Base-by-base conservation (phyloP, 2,329 filamentous ascomycete genomes). In the Trichophyton mentagrophytes region DNA sequence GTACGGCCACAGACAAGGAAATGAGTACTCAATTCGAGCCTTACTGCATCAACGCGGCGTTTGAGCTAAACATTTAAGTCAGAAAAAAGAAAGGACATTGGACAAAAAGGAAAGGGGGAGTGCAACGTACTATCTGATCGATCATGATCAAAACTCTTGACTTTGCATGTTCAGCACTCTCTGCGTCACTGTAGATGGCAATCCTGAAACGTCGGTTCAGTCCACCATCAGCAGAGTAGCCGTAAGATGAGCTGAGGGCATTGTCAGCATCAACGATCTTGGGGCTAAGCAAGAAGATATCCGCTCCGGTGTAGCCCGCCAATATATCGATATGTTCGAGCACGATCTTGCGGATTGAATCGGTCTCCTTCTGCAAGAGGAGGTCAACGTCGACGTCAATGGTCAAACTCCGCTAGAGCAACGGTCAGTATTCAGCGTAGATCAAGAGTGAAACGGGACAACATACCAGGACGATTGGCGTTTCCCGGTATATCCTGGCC, bases 151-250 rank as follows among this genome's bases (percentile, higher is more conserved):
- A 78, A 46, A 96, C 86, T 66, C 93, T 85, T 17, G 92, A 96
- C 80, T 99, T 99, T 60, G 93, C 93, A 75, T 97, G 92, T 74
- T 99, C 93, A 30, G 90, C 88, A 66, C 90, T 96, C 76, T 97
- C 85, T 74, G 93, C 87, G 71, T 99, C 93, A 60, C 93, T 92
- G 69, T 93, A 99, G 65, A 99, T 95, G 67, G 90, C 88, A 63
- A 96, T 87, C 70, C 92, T 86, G 79, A 95, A 90, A 67, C 92
- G 85, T 73, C 93, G 89, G 73, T 96, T 91, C 68, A 86, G 78
- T 68, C 89, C 87, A 67, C 88, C 88, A 69, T 93, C 86, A 69
- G 93, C 86, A 42, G 85, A 84, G 69, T 90, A 88, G 33, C 83
- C 83, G 71, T 85, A 85, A 65, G 88, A 90, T 53, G 88, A 88